Evolutionary conservation across 179 eudicot genomes (phyloP).

Genomic region (Kewa caespitosa): DNA sequence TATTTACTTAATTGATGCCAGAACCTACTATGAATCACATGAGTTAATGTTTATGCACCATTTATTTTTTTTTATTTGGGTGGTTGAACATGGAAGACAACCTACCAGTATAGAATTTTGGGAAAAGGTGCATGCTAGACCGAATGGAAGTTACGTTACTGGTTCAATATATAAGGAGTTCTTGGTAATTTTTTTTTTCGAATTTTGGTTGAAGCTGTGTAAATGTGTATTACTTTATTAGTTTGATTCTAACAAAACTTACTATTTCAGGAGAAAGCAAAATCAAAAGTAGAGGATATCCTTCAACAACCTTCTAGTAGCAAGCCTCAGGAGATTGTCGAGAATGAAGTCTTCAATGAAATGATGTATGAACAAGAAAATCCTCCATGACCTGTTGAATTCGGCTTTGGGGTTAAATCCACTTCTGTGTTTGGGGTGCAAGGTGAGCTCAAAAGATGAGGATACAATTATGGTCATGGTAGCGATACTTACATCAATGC

Average conservation of each 20-base stretch:
- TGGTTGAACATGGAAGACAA: not conserved
- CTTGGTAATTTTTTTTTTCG: not conserved
- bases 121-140: not conserved
- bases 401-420: not conserved
- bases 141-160: no score
- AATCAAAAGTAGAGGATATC: not conserved
- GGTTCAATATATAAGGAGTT: not conserved
- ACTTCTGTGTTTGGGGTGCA: not conserved
- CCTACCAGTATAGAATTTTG: not conserved
- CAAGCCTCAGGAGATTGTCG: not conserved
- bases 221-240: no score
- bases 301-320: not conserved
- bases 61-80: not conserved
- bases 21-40: no score
- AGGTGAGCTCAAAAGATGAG: not conserved
- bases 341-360: not conserved
- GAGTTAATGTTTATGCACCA: no score
- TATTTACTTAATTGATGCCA: no score
- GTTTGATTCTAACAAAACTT: no score
- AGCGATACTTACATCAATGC: not conserved
- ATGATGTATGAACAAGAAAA: not conserved
- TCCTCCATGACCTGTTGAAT: not conserved
- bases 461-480: not conserved
- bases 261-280: not conserved
- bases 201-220: no score